Evolutionary conservation across 805 yeast species (phyloP).

Genomic region (Lachancea sp.): DNA sequence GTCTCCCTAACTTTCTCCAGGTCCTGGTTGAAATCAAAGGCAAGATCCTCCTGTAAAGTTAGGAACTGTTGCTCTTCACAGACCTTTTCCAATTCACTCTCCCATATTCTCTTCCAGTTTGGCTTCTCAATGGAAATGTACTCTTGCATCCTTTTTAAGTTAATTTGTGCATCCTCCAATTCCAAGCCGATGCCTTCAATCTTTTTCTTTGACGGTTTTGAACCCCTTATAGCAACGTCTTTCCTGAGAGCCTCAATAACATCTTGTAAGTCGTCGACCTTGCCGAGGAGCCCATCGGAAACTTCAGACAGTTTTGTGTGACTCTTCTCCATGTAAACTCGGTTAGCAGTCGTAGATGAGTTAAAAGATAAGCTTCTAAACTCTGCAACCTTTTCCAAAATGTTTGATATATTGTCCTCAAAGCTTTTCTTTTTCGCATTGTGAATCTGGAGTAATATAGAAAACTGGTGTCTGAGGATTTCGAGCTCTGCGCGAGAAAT

Average conservation of each 20-base stretch:
- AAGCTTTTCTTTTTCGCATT: conserved; percentile 38
- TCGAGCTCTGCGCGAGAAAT: conserved; percentile 23
- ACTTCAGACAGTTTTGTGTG: conserved; percentile 67
- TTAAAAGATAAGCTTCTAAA: conserved; percentile 45
- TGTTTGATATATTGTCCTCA: conserved; percentile 37
- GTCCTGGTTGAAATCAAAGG: conserved; percentile 74
- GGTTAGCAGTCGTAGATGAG: conserved; percentile 27
- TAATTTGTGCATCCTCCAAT: conserved; percentile 47
- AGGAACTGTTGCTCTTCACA: conserved; percentile 93
- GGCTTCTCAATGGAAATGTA: conserved; percentile 69
- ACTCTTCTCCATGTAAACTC: conserved; percentile 69
- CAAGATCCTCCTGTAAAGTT: conserved; percentile 81
- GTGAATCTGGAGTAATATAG: conserved; percentile 53
- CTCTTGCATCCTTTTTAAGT: conserved; percentile 47
- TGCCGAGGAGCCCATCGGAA: conserved; percentile 65
- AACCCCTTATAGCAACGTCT: conserved; percentile 89
- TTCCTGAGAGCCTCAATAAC: conserved; percentile 79
- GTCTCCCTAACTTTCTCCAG: conserved; percentile 75
- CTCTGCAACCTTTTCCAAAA: conserved; percentile 43
- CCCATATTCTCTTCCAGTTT: conserved; percentile 90
- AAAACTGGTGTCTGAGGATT: conserved; percentile 52
- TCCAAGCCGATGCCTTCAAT: conserved; percentile 61
- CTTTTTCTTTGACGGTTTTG: conserved; percentile 71
- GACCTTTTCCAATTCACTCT: conserved; percentile 77
- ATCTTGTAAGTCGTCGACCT: conserved; percentile 89